Percentiles rank a stretch among this genome's conserved stretches.
Evolutionary conservation across 495 filamentous ascomycete genomes (phyloP).

Genomic region (Neurospora sublineolata): DNA sequence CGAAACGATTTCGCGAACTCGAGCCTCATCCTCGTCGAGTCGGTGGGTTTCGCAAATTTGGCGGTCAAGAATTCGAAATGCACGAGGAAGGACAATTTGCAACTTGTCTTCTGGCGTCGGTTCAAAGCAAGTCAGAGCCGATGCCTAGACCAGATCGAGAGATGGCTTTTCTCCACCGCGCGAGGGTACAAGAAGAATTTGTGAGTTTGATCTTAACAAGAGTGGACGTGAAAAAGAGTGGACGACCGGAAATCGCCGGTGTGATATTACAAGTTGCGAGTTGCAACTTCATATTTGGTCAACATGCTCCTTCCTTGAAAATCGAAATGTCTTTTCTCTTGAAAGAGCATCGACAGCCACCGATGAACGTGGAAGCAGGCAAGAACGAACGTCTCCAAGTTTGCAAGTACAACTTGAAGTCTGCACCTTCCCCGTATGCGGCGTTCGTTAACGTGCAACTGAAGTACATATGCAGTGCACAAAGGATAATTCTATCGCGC

Average conservation of each 20-base stretch:
- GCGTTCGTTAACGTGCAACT: not conserved
- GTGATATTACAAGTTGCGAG: not conserved
- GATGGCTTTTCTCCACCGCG: not conserved
- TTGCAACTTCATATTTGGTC: not conserved
- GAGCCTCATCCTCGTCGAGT: not conserved
- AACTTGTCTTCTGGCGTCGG: not conserved
- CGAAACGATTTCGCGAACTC: not conserved
- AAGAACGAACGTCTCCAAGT: not conserved
- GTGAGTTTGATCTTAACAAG: not conserved
- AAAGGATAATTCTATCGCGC: not conserved
- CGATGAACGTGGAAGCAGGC: not conserved
- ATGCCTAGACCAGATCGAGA: not conserved
- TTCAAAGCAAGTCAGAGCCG: not conserved
- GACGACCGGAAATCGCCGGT: not conserved
- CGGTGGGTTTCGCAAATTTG: not conserved
- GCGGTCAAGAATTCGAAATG: not conserved
- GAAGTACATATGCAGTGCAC: not conserved
- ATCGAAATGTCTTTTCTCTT: not conserved
- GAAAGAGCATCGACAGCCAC: not conserved
- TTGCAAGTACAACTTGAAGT: not conserved
- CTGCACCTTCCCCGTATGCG: not conserved
- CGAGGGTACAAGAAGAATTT: not conserved
- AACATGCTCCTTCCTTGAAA: not conserved
- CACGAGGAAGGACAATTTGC: not conserved
- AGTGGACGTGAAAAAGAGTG: not conserved